phyloP scores from a whole-genome alignment of 257 asterid genomes.

The Solanum etuberosum region DNA sequence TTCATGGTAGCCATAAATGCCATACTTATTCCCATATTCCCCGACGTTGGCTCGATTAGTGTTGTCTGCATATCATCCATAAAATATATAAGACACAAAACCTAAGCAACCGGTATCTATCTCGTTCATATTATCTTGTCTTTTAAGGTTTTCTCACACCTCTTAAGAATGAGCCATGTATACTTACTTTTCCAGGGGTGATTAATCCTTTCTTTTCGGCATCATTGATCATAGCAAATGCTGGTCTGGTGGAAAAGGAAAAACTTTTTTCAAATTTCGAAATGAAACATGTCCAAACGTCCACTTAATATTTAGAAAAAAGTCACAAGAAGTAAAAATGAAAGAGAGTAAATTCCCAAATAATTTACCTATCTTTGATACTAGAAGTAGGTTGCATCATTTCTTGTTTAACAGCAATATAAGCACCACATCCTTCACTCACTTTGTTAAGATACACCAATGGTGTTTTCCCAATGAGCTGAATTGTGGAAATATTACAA shows the following conservation, averaged over 20 bases:
- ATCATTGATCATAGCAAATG: conserved; percentile 40
- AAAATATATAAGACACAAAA: neutral
- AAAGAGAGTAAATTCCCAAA: neutral
- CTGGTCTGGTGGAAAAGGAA: conserved; percentile 16
- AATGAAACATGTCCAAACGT: too few relatives aligned
- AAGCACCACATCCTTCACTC: neutral
- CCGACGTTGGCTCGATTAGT: conserved; percentile 82
- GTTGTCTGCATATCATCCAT: conserved; percentile 26
- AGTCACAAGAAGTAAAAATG: too few relatives aligned
- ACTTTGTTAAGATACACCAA: neutral
- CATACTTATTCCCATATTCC: conserved; percentile 96
- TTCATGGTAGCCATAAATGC: conserved; percentile 92
- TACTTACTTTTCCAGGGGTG: conserved; percentile 35
- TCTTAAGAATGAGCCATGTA: neutral
- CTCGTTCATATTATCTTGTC: neutral
- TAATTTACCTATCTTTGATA: neutral
- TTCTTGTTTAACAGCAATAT: neutral
- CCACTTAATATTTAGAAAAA: neutral
- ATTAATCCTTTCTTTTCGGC: conserved; percentile 44
- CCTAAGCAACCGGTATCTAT: neutral
- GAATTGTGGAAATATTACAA: neutral
- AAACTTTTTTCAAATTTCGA: too few relatives aligned
- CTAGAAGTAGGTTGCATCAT: neutral
- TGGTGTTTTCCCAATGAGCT: conserved; percentile 6
- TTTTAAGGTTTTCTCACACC: neutral